A percentile compares a stretch with the other conserved stretches of the same genome.
These are phyloP conservation scores for Marasmius sp. DNA, from an alignment of 1,284 basidiomycete genomes.

Conservation along the genomic window DNA sequence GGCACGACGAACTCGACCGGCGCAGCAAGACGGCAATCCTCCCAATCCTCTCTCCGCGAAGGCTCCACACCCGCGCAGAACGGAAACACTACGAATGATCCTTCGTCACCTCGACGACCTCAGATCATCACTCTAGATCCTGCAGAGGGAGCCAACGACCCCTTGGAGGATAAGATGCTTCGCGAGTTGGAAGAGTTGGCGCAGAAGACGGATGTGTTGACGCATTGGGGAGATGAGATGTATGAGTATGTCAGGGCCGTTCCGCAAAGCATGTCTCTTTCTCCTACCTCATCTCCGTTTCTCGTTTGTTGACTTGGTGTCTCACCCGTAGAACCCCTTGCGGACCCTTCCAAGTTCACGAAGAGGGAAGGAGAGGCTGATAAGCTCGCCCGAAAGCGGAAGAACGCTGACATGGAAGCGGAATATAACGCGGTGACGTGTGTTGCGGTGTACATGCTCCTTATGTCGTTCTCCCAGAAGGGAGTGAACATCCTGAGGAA, in stretches of 20 bases:
- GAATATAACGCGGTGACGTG: constrained; percentile 81
- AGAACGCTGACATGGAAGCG: constrained; percentile 70
- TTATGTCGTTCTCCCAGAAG: constrained; percentile 90
- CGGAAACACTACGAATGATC: constrained; percentile 25
- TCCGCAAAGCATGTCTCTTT: constrained; percentile 62
- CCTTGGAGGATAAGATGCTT: constrained; percentile 80
- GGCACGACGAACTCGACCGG: constrained; percentile 51
- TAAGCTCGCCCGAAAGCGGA: constrained; percentile 61
- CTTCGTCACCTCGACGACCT: constrained; percentile 52
- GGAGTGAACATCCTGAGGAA: constrained; percentile 79
- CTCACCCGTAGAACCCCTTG: constrained; percentile 58
- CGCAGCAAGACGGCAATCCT: constrained; percentile 9
- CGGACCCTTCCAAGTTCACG: constrained; percentile 70
- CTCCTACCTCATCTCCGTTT: constrained; percentile 1
- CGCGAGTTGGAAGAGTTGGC: constrained; percentile 82
- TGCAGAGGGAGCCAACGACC: constrained; percentile 52
- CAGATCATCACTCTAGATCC: constrained; percentile 48
- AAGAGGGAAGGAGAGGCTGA: constrained; percentile 73
- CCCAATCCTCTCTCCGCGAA: constrained; percentile 11
- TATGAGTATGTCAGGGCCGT: constrained; percentile 79
- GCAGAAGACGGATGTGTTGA: constrained; percentile 93
- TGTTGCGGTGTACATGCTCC: constrained; percentile 89
- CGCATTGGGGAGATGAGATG: constrained; percentile 92
- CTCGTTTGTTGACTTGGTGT: constrained; percentile 3
- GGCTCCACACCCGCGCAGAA: background rate